Percentiles rank a stretch among this genome's conserved stretches.
Conservation (phyloP, 192 early-diverging fungal species). For the Gamsiella multidivaricata region DNA sequence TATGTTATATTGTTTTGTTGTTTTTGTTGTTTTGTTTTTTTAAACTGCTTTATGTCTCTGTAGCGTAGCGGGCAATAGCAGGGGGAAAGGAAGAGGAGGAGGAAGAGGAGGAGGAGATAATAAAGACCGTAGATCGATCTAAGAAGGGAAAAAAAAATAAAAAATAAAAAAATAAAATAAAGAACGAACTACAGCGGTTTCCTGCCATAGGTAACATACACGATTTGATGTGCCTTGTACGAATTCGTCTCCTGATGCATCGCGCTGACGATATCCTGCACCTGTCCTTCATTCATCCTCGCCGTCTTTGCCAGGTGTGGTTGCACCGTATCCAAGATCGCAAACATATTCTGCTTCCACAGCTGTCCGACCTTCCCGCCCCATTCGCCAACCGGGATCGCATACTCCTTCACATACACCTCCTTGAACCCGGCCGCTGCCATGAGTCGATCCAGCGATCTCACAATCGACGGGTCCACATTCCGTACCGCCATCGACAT, state of each 20-base stretch:
- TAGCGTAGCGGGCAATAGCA: too few species aligned
- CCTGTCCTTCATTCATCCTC: conserved; percentile 14
- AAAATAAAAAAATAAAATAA: not conserved
- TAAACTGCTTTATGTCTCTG: too few species aligned
- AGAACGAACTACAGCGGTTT: not conserved
- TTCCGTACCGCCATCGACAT: conserved; percentile 9
- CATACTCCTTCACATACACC: conserved; percentile 32
- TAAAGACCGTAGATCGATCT: too few species aligned
- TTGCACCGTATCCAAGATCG: conserved; percentile 15
- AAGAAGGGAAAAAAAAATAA: not conserved
- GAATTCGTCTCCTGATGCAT: conserved; percentile 21
- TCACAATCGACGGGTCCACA: conserved; percentile 27
- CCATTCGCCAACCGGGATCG: conserved; percentile 33
- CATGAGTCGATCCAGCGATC: conserved; percentile 26
- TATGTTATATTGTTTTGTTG: too few species aligned
- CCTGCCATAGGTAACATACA: conserved; percentile 27
- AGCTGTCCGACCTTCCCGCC: conserved; percentile 35
- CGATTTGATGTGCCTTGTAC: conserved; percentile 5
- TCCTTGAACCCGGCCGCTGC: conserved; percentile 29
- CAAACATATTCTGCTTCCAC: conserved; percentile 41
- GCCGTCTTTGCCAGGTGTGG: conserved; percentile 21
- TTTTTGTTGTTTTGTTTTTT: too few species aligned
- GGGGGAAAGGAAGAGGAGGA: too few species aligned
- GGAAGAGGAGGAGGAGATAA: too few species aligned
- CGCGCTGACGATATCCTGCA: conserved; percentile 22